Conservation (phyloP, 148 eudicot species). For the Rhododendron williamsianum region DNA sequence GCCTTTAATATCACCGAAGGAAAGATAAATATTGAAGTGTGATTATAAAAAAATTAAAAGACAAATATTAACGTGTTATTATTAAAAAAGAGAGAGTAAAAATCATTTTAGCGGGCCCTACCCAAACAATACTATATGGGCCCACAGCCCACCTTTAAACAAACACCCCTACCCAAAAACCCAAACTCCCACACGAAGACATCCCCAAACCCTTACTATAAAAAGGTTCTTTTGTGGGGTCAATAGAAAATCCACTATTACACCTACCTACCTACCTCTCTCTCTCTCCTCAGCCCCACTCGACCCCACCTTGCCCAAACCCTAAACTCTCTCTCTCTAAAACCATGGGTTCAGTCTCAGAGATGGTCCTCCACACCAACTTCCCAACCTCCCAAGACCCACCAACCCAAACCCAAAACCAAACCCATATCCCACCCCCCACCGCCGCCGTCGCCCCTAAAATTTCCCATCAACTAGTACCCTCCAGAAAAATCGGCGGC, state of each 20-base stretch:
- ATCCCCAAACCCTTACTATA: neutral
- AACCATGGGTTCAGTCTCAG: constrained; percentile 12
- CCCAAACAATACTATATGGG: neutral
- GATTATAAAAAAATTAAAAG: too few species aligned
- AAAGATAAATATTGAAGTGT: too few species aligned
- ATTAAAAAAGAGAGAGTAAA: too few species aligned
- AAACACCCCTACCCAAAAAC: too few species aligned
- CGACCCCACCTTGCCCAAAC: neutral
- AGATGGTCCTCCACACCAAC: constrained; percentile 4
- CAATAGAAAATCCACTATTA: neutral
- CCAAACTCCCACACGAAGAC: neutral
- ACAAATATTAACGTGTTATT: too few species aligned
- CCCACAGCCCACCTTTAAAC: constrained; percentile 6
- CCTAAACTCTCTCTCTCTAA: neutral
- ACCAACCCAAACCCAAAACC: neutral
- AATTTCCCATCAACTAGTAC: neutral
- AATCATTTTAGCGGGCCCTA: neutral
- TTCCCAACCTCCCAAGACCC: neutral
- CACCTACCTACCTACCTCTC: neutral
- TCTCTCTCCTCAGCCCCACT: neutral
- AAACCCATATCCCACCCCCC: neutral
- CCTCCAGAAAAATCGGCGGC: neutral
- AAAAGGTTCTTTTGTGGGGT: constrained; percentile 6
- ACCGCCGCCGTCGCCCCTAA: neutral
- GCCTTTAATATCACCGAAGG: too few species aligned